Evolutionary conservation across 352 stramenopile species (phyloP).

Genomic region (Globisporangium carolinianum): DNA sequence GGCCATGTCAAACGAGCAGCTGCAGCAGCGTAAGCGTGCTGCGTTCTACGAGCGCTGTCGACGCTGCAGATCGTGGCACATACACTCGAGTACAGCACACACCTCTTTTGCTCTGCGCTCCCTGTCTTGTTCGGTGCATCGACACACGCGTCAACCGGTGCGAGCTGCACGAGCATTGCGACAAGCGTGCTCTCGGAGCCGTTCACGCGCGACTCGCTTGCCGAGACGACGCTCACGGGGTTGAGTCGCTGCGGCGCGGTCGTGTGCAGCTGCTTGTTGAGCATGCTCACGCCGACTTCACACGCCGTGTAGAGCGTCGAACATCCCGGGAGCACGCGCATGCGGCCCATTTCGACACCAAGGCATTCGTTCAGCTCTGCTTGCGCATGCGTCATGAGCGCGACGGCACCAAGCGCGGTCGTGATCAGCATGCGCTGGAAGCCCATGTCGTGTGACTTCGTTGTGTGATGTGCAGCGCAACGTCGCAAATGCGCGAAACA

Average conservation of each 20-base stretch:
- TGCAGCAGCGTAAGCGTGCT: conserved; percentile 7
- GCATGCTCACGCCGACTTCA: conserved; percentile 30
- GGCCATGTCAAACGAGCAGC: conserved; percentile 56
- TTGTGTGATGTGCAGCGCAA: background rate
- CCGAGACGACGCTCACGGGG: conserved; percentile 56
- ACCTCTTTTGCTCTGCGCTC: conserved; percentile 1
- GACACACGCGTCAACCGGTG: conserved; percentile 31
- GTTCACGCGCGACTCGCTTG: conserved; percentile 40
- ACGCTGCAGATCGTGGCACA: no score
- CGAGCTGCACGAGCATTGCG: conserved; percentile 49
- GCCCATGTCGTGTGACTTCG: background rate
- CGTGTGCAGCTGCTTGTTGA: conserved; percentile 44
- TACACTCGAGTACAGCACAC: no score
- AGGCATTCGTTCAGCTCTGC: conserved; percentile 51
- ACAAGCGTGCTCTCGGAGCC: conserved; percentile 32
- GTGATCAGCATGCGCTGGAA: background rate
- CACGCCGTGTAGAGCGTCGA: conserved; percentile 37
- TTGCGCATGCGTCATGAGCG: background rate
- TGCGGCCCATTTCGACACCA: conserved; percentile 34
- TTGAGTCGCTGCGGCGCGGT: conserved; percentile 17
- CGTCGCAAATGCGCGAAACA: no score
- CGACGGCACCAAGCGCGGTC: background rate
- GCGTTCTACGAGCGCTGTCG: no score
- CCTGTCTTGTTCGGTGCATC: background rate
- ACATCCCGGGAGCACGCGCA: conserved; percentile 27